Base-by-base conservation (phyloP, 495 filamentous ascomycete genomes). In the Astrothelium subdiscretum region DNA sequence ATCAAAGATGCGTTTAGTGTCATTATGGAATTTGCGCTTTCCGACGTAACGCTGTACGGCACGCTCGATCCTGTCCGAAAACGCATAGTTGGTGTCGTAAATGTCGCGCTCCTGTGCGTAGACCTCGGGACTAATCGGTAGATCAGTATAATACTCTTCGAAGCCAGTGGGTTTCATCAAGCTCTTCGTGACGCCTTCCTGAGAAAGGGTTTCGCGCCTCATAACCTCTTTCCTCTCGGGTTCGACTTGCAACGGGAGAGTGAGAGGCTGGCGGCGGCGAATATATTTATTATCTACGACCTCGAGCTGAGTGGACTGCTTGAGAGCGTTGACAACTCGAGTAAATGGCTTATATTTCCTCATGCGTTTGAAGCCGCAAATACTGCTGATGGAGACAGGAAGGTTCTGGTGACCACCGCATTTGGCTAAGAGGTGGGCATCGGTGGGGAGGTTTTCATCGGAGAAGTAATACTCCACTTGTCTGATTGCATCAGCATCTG, bases 41-140 rank as follows among this genome's bases (percentile, higher is more conserved):
- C 79, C 77, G 63, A 85, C 79, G 77, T 85, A 99, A 10, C 90
- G 87, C 62, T 90, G 86, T 32, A 97, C 86, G 42, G 89, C 94
- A 63, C 83, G 85, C 70, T 97, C 87, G 20, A 97, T 88, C 44
- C 94, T 91, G 51, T 65, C 59, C 32, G 65, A 40, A 51, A 71
- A 64, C 35, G 13, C 51, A 2, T 61, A 13, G 10, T 60, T 79
- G 74, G 66, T 60, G 32, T 68, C 58, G 51, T 71, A 72, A 18
- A 69, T 62, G 24, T 75, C 73, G 35, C 67, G 73, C 70, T 92
- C 87, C 58, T 88, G 76, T 3, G 77, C 68, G 59, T 78, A 75
- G 67, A 94, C 81, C 0, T 76, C 79, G 0, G 85, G 86, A 0
- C 87, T 91, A 38, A 95, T 72, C 0, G 92, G 91, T 3, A 82